These are phyloP conservation scores for Prunus yedoensis DNA, from an alignment of 331 rosid genomes.

Conservation along the genomic window DNA sequence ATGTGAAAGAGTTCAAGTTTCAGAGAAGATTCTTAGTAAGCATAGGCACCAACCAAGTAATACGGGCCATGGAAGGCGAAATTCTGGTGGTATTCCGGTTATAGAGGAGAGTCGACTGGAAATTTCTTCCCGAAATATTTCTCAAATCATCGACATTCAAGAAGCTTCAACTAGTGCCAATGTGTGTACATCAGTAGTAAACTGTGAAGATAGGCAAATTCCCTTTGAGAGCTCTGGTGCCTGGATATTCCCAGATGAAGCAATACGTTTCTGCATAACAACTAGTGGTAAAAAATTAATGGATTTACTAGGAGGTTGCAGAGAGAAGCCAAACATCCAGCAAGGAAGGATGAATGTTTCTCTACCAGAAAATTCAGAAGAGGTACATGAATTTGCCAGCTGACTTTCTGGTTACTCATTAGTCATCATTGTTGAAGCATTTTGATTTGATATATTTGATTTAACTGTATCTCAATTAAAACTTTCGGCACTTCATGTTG, in stretches of 20 bases:
- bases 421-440: not conserved
- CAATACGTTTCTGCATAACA: constrained; percentile 46
- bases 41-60: constrained; percentile 21
- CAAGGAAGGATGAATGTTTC: constrained; percentile 33
- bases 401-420: constrained; percentile 1
- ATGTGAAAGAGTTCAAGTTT: constrained; percentile 22
- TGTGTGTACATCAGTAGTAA: constrained; percentile 24
- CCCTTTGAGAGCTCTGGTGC: constrained; percentile 40
- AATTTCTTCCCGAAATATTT: constrained; percentile 16
- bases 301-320: constrained; percentile 29
- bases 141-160: constrained; percentile 19
- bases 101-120: constrained; percentile 23
- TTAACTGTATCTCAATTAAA: not conserved
- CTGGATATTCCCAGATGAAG: constrained; percentile 59
- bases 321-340: constrained; percentile 26
- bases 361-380: constrained; percentile 29
- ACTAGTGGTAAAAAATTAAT: constrained; percentile 46
- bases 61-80: constrained; percentile 14
- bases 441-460: not conserved
- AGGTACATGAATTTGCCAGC: constrained; percentile 39
- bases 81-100: constrained; percentile 21
- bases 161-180: constrained; percentile 25
- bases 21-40: constrained; percentile 28
- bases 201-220: not conserved
- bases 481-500: not conserved